Evolutionary conservation across 2,329 filamentous ascomycete species (phyloP).

Genomic region (Sclerotinia trifoliorum): DNA sequence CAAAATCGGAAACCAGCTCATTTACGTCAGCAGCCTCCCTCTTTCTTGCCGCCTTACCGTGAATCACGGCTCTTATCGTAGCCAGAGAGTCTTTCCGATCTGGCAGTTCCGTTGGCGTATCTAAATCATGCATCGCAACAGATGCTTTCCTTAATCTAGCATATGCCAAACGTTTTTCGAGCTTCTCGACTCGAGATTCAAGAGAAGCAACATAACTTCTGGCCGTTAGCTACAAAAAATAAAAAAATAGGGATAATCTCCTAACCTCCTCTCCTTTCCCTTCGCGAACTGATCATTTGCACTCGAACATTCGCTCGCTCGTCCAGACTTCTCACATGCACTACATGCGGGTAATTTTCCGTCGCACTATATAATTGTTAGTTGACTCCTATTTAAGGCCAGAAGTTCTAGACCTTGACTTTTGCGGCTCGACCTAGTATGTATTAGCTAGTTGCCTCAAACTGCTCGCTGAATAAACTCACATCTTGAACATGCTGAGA

Average conservation of each 20-base stretch:
- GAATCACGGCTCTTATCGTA: constrained; percentile 60
- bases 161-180: constrained; percentile 74
- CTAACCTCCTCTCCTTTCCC: constrained; percentile 85
- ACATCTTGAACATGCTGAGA: constrained; percentile 78
- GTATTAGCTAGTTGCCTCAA: constrained; percentile 5
- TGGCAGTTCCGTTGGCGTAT: constrained; percentile 45
- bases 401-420: constrained; percentile 64
- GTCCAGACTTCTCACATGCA: constrained; percentile 88
- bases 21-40: constrained; percentile 85
- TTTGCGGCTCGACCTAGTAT: constrained; percentile 74
- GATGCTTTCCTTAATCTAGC: constrained; percentile 70
- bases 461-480: constrained; percentile 33
- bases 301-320: constrained; percentile 83
- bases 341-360: constrained; percentile 94
- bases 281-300: constrained; percentile 94
- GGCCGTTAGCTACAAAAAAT: constrained; percentile 27
- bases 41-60: constrained; percentile 61
- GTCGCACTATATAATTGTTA: constrained; percentile 63
- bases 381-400: constrained; percentile 18
- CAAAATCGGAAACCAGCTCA: constrained; percentile 89
- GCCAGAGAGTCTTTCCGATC: constrained; percentile 65
- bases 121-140: constrained; percentile 62
- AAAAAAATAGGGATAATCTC: background rate
- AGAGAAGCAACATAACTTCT: constrained; percentile 85
- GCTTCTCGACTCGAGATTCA: constrained; percentile 85